Evolutionary conservation across 2,329 filamentous ascomycete genomes (phyloP), one percentile per base, ranked within the genome.

Genomic region (Arthroderma sp.): DNA sequence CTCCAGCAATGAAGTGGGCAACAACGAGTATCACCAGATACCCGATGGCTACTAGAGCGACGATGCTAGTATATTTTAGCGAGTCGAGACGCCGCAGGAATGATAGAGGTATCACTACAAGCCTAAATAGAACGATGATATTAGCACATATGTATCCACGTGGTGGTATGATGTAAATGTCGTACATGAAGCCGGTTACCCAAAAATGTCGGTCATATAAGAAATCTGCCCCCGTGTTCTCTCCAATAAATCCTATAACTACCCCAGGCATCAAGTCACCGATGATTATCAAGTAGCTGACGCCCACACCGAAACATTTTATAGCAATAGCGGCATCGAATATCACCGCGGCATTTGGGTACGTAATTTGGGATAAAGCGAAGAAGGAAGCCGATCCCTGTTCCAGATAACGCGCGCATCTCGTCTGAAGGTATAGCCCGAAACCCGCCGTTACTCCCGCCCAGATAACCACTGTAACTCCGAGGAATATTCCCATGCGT

Each of bases 281-380:
- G 54, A 98, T 96, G 58, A 98, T 96, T 58, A 98, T 98, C 56
- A 98, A 77, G 66, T 98, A 98, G 56, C 87, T 95, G 48, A 96
- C 86, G 22, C 85, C 91, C 6, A 98, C 91, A 33, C 91, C 91
- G 60, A 98, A 98, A 65, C 91, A 98, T 63, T 98, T 98, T 59
- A 98, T 80, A 8, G 89, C 87, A 60, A 98, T 98, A 4, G 91
- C 91, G 5, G 82, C 81, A 66, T 98, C 91, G 62, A 98, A 98
- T 38, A 96, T 73, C 39, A 98, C 86, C 6, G 91, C 86, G 2
- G 89, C 87, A 61, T 94, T 94, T 1, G 91, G 91, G 57, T 96
- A 98, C 4, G 91, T 96, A 51, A 98, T 78, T 63, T 98, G 89
- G 9, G 87, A 94, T 10, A 98, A 71, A n/a, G 89, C 87, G 59